Evolutionary conservation across 2,329 filamentous ascomycete species (phyloP).

Genomic region (Coniochaeta sp.): DNA sequence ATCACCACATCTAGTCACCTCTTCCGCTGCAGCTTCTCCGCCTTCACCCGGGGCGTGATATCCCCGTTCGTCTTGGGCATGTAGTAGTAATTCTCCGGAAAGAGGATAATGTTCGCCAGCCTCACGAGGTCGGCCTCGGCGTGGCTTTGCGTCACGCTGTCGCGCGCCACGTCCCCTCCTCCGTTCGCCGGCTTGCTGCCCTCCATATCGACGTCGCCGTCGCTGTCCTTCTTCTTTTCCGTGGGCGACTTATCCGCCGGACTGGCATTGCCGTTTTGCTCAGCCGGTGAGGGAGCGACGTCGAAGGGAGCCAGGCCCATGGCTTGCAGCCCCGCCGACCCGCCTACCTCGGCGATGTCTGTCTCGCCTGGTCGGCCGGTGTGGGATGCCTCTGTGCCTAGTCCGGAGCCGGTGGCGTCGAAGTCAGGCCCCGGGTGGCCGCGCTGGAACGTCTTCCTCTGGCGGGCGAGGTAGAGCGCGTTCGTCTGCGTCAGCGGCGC

Average conservation of each 20-base stretch:
- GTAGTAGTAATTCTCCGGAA: constrained; percentile 44
- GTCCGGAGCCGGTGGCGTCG: constrained; percentile 42
- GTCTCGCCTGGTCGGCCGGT: constrained; percentile 39
- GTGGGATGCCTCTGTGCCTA: constrained; percentile 45
- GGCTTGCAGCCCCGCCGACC: constrained; percentile 43
- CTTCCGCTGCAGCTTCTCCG: constrained; percentile 3
- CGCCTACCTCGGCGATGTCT: constrained; percentile 44
- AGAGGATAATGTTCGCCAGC: constrained; percentile 50
- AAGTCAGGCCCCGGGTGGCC: constrained; percentile 41
- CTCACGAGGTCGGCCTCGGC: constrained; percentile 46
- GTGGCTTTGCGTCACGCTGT: constrained; percentile 12
- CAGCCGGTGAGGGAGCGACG: constrained; percentile 25
- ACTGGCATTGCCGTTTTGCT: constrained; percentile 13
- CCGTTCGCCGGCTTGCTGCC: too few relatives aligned
- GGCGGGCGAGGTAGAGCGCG: constrained; percentile 32
- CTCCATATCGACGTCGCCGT: constrained; percentile 16
- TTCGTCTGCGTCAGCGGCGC: constrained; percentile 38
- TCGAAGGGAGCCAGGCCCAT: constrained; percentile 51
- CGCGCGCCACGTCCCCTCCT: background rate
- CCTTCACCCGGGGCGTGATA: constrained; percentile 5
- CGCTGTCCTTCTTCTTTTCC: constrained; percentile 20
- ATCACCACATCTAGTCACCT: background rate
- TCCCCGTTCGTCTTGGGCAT: constrained; percentile 28
- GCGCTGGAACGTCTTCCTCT: constrained; percentile 33
- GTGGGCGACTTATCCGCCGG: constrained; percentile 4